A percentile compares a stretch with the other conserved stretches of the same genome.
Conservation (phyloP, 83 land plant species). For the Thuja plicata region DNA sequence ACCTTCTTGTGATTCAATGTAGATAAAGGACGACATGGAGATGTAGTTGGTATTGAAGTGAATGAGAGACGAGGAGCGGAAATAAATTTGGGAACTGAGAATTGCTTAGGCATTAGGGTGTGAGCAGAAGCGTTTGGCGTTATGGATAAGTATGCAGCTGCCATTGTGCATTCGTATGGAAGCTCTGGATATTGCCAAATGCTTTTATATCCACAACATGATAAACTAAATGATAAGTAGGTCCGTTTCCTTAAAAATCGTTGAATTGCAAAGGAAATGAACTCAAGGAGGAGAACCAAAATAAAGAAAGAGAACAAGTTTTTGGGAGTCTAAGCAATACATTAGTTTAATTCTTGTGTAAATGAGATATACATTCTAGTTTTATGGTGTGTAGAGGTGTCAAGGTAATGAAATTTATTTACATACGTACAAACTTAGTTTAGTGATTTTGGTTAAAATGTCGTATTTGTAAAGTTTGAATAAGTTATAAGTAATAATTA, state of each 20-base stretch:
- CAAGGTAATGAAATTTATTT: too few species aligned
- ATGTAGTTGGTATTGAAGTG: neutral
- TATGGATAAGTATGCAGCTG: constrained; percentile 5
- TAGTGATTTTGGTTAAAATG: too few species aligned
- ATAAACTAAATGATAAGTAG: neutral
- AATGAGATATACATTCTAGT: too few species aligned
- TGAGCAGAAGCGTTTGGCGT: neutral
- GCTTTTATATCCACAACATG: neutral
- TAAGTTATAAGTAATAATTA: too few species aligned
- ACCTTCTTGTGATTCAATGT: neutral
- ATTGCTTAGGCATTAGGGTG: neutral
- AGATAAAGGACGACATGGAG: neutral
- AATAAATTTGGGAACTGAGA: neutral
- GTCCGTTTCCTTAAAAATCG: neutral
- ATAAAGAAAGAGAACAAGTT: neutral
- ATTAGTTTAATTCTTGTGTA: too few species aligned
- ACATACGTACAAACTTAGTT: too few species aligned
- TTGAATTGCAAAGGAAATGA: neutral
- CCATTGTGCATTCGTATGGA: neutral
- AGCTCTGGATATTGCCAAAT: neutral
- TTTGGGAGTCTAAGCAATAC: too few species aligned
- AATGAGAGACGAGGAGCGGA: neutral
- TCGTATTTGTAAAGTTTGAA: too few species aligned
- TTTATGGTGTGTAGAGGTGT: too few species aligned
- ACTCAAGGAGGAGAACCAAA: neutral